These are phyloP conservation scores for Ophiocordyceps camponoti-saundersi DNA, from an alignment of 2,329 filamentous ascomycete species.

Conservation along the genomic window DNA sequence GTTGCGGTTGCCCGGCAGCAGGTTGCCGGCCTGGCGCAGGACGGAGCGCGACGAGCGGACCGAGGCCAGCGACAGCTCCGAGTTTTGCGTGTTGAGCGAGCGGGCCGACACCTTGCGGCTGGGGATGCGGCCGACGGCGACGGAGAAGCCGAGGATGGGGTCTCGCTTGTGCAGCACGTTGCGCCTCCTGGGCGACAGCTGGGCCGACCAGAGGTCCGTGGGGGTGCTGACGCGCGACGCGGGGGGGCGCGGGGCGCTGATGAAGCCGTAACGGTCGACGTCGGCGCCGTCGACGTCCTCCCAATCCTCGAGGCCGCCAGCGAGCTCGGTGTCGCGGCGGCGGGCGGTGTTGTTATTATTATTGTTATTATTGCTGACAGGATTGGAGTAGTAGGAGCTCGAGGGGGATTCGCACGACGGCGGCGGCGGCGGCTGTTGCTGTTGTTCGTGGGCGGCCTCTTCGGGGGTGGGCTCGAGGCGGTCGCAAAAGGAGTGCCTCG, in stretches of 20 bases:
- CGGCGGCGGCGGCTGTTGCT: slow-evolving; percentile 7
- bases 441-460: slow-evolving; percentile 36
- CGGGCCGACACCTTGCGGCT: slow-evolving; percentile 38
- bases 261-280: slow-evolving; percentile 55
- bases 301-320: slow-evolving; percentile 49
- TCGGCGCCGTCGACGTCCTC: slow-evolving; percentile 42
- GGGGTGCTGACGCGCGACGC: slow-evolving; percentile 23
- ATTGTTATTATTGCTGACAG: too few relatives aligned
- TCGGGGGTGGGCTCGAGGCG: slow-evolving; percentile 31
- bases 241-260: slow-evolving; percentile 27
- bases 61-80: slow-evolving; percentile 31
- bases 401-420: not conserved
- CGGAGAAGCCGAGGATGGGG: slow-evolving; percentile 16
- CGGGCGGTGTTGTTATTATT: slow-evolving; percentile 13
- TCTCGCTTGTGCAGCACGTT: slow-evolving; percentile 25
- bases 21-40: slow-evolving; percentile 39
- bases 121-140: slow-evolving; percentile 24
- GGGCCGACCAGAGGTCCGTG: slow-evolving; percentile 22
- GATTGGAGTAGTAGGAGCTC: slow-evolving; percentile 26
- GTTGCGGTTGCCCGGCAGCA: slow-evolving; percentile 43
- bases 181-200: slow-evolving; percentile 26
- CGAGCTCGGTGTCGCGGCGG: slow-evolving; percentile 25
- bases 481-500: slow-evolving; percentile 28
- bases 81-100: slow-evolving; percentile 40
- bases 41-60: slow-evolving; percentile 36